Evolutionary conservation across 2,329 filamentous ascomycete species (phyloP), one percentile per base, ranked within the genome.

Genomic region (Colletotrichum eleusines): DNA sequence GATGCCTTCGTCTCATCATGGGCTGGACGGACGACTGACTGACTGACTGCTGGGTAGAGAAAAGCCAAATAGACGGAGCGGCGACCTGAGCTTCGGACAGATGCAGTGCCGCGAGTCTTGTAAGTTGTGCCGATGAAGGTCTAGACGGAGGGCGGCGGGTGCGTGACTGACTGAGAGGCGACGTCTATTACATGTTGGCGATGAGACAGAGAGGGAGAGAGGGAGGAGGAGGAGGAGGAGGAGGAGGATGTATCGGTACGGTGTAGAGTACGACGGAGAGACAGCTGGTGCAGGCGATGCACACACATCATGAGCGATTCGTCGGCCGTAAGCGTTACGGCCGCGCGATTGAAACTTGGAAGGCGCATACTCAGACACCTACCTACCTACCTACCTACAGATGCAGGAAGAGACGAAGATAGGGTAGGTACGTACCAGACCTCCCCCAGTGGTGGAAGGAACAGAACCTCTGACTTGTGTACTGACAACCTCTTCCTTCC

Each of bases 331-430:
- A 65, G 54, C 54, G 66, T 69, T 44, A 65, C 28, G 48, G 62
- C 35, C 44, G 66, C 35, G 35, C 61, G 31, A 66, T 46, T 58
- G 66, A 55, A 70, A 61, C 62, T 66, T 70, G 67, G 67, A 70
- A 70, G 54, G 33, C 26, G 55, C 54, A 66, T 44, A n/a, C n/a
- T n/a, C n/a, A n/a, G n/a, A n/a, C n/a, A n/a, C n/a, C n/a, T n/a
- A n/a, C n/a, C n/a, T n/a, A n/a, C n/a, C n/a, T n/a, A n/a, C n/a
- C n/a, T n/a, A n/a, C n/a, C n/a, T n/a, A n/a, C n/a, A n/a, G n/a
- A n/a, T n/a, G n/a, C n/a, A n/a, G n/a, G 38, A 16, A 7, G 14
- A 8, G 33, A n/a, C 4, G 18, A 18, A 8, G n/a, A 6, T 20
- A 9, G 51, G 9, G 26, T 20, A 14, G 42, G 51, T 51, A 69